These are phyloP conservation scores for Aspergillus taichungensis DNA, from an alignment of 495 filamentous ascomycete species.

Conservation along the genomic window DNA sequence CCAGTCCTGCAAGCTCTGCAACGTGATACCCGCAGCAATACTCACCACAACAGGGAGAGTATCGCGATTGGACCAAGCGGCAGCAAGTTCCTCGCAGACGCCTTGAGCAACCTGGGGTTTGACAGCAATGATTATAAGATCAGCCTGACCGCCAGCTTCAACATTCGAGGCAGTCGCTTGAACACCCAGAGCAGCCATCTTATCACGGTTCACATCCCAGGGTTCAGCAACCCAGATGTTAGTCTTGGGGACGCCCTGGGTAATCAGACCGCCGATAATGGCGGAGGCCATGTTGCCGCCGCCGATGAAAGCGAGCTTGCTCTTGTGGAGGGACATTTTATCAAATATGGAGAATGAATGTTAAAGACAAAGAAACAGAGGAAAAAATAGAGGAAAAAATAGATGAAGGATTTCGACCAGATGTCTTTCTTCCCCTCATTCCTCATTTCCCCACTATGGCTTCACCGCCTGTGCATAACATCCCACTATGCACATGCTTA, in stretches of 20 bases:
- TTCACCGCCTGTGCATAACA: too few relatives aligned
- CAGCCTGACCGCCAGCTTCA: constrained; percentile 85
- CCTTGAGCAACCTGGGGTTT: constrained; percentile 71
- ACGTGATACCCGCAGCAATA: constrained; percentile 35
- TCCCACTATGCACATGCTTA: too few relatives aligned
- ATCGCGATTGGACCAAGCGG: constrained; percentile 68
- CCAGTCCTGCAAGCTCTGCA: constrained; percentile 28
- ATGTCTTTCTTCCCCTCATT: too few relatives aligned
- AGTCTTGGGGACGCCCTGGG: constrained; percentile 21
- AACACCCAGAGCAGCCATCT: constrained; percentile 81
- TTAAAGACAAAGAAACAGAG: too few relatives aligned
- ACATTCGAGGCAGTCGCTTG: constrained; percentile 77
- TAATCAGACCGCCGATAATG: constrained; percentile 33
- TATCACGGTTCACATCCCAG: constrained; percentile 74
- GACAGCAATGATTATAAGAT: constrained; percentile 73
- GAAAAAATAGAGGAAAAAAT: too few relatives aligned
- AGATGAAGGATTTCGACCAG: too few relatives aligned
- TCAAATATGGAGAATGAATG: too few relatives aligned
- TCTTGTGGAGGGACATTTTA: constrained; percentile 21
- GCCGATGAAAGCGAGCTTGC: constrained; percentile 36
- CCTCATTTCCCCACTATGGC: too few relatives aligned
- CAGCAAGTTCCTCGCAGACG: constrained; percentile 86
- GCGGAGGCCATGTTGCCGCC: constrained; percentile 40
- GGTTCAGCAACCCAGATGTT: constrained; percentile 64
- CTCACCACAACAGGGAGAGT: constrained; percentile 41